Conservation (phyloP, 768 basidiomycete species). For the Fibroporia radiculosa region DNA sequence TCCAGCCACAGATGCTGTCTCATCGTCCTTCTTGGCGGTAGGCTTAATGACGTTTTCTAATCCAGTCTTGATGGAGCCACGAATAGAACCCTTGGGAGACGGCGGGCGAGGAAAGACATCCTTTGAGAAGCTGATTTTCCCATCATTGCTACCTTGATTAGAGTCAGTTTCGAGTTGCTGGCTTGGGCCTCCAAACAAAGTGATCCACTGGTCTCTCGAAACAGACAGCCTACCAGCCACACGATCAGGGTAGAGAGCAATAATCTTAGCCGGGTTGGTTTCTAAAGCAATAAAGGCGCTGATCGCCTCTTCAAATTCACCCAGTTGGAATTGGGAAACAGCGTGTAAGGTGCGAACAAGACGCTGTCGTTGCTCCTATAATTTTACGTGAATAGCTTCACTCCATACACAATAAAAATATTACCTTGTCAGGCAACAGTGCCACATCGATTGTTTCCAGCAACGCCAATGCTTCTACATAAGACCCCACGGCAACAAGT, state of each 20-base stretch:
- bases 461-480: slow-evolving; percentile 74
- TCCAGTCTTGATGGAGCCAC: slow-evolving; percentile 45
- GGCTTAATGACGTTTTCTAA: slow-evolving; percentile 44
- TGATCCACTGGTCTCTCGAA: slow-evolving; percentile 66
- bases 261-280: slow-evolving; percentile 88
- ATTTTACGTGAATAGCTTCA: slow-evolving; percentile 4
- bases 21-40: slow-evolving; percentile 42
- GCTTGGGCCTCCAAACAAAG: slow-evolving; percentile 72
- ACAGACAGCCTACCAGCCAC: slow-evolving; percentile 75
- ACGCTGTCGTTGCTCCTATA: slow-evolving; percentile 46
- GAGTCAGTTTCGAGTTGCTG: slow-evolving; percentile 4
- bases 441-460: slow-evolving; percentile 61
- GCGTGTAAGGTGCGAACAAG: slow-evolving; percentile 70
- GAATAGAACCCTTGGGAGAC: slow-evolving; percentile 25
- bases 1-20: slow-evolving; percentile 43
- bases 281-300: slow-evolving; percentile 84
- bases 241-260: slow-evolving; percentile 78
- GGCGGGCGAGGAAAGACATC: slow-evolving; percentile 11
- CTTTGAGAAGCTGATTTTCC: slow-evolving; percentile 19
- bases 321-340: slow-evolving; percentile 63
- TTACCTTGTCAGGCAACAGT: slow-evolving; percentile 57
- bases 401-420: not conserved
- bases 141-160: not conserved
- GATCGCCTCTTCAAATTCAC: slow-evolving; percentile 70
- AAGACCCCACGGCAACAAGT: slow-evolving; percentile 57